These are phyloP conservation scores for Quercus mongolica DNA, from an alignment of 306 rosid genomes.

Conservation along the genomic window DNA sequence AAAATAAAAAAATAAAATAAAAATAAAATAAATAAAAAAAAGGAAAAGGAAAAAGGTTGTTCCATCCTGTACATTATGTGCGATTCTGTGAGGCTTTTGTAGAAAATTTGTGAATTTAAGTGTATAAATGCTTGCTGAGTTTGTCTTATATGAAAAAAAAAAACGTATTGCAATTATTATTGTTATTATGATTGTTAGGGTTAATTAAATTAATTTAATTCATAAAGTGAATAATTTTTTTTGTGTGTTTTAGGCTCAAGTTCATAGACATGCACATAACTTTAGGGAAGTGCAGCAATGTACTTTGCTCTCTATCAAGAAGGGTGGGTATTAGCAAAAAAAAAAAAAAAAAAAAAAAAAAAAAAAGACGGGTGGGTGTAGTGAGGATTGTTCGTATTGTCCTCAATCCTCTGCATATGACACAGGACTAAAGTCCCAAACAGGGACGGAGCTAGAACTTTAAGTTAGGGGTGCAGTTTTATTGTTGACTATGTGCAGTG, in stretches of 20 bases:
- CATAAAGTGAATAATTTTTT: neutral
- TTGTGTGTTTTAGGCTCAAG: constrained; percentile 69
- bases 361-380: constrained; percentile 98
- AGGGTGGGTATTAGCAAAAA: no score
- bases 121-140: no score
- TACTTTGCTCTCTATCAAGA: constrained; percentile 89
- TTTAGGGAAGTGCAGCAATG: constrained; percentile 98
- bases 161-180: no score
- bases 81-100: neutral
- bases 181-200: neutral
- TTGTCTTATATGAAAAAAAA: no score
- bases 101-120: no score
- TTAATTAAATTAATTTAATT: neutral
- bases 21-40: no score
- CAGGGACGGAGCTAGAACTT: no score
- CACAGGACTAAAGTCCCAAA: constrained; percentile 74
- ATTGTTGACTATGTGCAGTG: no score
- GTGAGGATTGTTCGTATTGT: constrained; percentile 97
- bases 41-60: neutral
- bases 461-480: no score
- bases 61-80: no score
- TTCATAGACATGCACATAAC: constrained; percentile 89
- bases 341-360: no score
- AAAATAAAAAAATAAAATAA: neutral
- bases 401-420: constrained; percentile 92